Percentiles rank a stretch among this genome's conserved stretches.
Conservation (phyloP, 805 yeast genomes). For the Isabelozyma rhagii region DNA sequence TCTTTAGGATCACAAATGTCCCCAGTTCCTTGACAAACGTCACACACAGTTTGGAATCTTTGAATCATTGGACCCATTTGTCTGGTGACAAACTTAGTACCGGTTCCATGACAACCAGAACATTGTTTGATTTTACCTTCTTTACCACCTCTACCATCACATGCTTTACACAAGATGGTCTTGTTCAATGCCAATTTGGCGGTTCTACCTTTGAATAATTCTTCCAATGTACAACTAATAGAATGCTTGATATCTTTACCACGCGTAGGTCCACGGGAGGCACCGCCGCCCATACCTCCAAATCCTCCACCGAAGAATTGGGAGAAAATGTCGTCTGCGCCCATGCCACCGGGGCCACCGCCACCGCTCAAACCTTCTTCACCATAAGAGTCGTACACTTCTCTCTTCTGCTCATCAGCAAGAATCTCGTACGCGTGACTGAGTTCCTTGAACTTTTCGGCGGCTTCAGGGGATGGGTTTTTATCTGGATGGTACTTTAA, state of each 20-base stretch:
- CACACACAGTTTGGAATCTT: conserved; percentile 94
- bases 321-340: conserved; percentile 71
- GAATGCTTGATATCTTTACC: conserved; percentile 92
- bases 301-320: conserved; percentile 77
- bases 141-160: conserved; percentile 97
- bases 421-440: conserved; percentile 86
- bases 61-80: conserved; percentile 99
- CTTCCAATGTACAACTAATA: conserved; percentile 83
- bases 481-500: conserved; percentile 83
- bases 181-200: conserved; percentile 92
- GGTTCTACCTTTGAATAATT: conserved; percentile 88
- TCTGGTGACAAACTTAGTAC: conserved; percentile 87
- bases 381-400: conserved; percentile 84
- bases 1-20: conserved; percentile 83
- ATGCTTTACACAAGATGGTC: conserved; percentile 80
- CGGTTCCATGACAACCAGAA: conserved; percentile 84
- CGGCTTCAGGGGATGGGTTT: conserved; percentile 83
- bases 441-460: conserved; percentile 91
- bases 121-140: conserved; percentile 87
- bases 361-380: conserved; percentile 82
- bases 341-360: conserved; percentile 55
- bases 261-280: conserved; percentile 79
- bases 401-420: conserved; percentile 85
- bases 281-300: conserved; percentile 55
- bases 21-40: conserved; percentile 88